Base-by-base conservation (phyloP, 352 stramenopile genomes). In the Phytophthora parvispora region DNA sequence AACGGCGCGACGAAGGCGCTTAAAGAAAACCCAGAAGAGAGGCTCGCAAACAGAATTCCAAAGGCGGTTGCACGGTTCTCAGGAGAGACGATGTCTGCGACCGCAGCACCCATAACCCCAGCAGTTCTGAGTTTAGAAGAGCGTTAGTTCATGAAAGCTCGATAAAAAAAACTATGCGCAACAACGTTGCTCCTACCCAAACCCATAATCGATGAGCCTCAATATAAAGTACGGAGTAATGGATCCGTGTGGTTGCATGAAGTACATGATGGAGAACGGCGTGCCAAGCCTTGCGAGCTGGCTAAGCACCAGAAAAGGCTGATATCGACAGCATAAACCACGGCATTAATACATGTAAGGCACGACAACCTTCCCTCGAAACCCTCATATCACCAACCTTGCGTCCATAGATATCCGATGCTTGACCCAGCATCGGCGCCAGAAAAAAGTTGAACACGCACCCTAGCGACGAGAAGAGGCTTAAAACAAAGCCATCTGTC, bases 231-330 rank as follows among this genome's bases (percentile, higher is more conserved):
- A 95, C 4, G 85, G 83, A 27, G 56, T 75, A 51, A 95, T 94
- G 20, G 83, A 78, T 12, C 85, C 83, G 24, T 60, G 58, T 24
- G 71, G 78, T 29, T 92, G 67, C 58, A 81, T 82, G 57, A 94
- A 93, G 45, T 84, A 89, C 63, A 94, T 87, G 48, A 93, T 72
- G 20, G 86, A 78, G 49, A 94, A 93, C 15, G 86, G 88, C 12
- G 81, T 79, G 5, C 78, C 78, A 34, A 93, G 36, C 10, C 84
- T 83, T 28, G 81, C 67, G 24, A 92, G 25, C 59, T 95, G 86
- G 45, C 78, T 92, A 3, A 80, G 47, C n/a, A 94, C 80, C 3
- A 95, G 49, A 64, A 95, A 94, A 7, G 86, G 72, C 86, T 93
- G 60, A n/a, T 49, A 32, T 0, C 20, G 42, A 69, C 20, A 48